Evolutionary conservation across 2,329 filamentous ascomycete genomes (phyloP), one percentile per base, ranked within the genome.

Genomic region (Plectosphaerella sp.): DNA sequence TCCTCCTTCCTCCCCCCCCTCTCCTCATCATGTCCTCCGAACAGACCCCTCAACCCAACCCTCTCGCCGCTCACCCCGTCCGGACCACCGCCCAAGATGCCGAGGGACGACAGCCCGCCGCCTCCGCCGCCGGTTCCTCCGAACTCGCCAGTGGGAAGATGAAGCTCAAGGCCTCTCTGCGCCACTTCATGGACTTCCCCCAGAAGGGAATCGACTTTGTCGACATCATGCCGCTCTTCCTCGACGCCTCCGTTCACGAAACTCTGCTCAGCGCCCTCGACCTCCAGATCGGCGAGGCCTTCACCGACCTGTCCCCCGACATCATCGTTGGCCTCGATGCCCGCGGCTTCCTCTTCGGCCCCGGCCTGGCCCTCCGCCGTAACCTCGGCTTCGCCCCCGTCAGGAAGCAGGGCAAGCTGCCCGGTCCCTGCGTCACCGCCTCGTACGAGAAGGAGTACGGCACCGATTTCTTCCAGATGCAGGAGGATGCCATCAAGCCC

Each of bases 181-280:
- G 89, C 72, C 86, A 91, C 70, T 96, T 91, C 75, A 84, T 86
- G 65, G 91, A 97, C 78, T 97, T 97, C 76, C 93, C 93, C 54
- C 86, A 88, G 59, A 86, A 88, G 45, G 93, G 94, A 70, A 93
- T 99, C 67, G 80, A 96, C 64, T 99, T 99, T 73, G 91, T 97
- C 76, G 94, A 99, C 69, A 97, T 99, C 73, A 87, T 99, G 72
- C 94, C 94, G 56, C 87, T 97, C 67, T 97, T 99, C 78, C 85
- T 89, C 68, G 81, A 91, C 66, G 84, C 86, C 51, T 67, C 70
- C 49, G 78, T 89, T 56, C 93, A 97, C 74, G 78, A 82, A 61
- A 80, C 84, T 52, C 86, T 99, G 54, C 78, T 97, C 68, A 83
- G 86, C 63, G 90, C 91, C 47, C 87, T 97, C 61, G 89, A 96